Evolutionary conservation across 176 grass and related monocot genomes (phyloP).

Genomic region (Zoysia japonica): DNA sequence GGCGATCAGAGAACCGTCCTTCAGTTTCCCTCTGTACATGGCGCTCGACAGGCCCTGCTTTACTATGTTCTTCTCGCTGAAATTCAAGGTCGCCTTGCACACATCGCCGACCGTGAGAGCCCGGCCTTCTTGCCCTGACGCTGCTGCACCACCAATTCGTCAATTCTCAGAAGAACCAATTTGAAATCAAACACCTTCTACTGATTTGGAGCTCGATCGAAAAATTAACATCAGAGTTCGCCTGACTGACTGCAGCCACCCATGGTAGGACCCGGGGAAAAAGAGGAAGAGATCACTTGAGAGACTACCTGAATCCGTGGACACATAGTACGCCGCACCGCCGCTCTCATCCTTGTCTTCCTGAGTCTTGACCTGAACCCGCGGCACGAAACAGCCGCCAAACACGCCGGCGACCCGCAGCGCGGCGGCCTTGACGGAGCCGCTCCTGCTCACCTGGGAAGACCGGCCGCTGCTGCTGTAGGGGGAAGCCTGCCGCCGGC

Average conservation of each 20-base stretch:
- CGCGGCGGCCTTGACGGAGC: constrained; percentile 35
- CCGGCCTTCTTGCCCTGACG: constrained; percentile 24
- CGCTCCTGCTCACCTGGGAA: constrained; percentile 37
- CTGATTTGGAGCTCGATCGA: not conserved
- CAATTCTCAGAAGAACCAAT: not conserved
- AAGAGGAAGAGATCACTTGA: not conserved
- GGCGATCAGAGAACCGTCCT: constrained; percentile 32
- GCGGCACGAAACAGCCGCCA: constrained; percentile 44
- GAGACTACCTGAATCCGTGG: constrained; percentile 29
- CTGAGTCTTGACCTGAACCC: not conserved
- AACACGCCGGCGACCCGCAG: constrained; percentile 40
- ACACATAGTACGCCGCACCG: constrained; percentile 19
- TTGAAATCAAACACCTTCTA: not conserved
- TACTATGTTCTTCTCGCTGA: constrained; percentile 42
- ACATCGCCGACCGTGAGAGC: constrained; percentile 27
- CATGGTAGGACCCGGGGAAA: not conserved
- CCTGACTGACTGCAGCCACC: not conserved
- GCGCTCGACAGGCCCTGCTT: constrained; percentile 29
- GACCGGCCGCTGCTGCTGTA: constrained; percentile 29
- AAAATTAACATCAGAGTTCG: not conserved
- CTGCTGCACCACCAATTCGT: constrained; percentile 25
- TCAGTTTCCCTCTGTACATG: constrained; percentile 47
- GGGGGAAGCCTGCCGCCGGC: constrained; percentile 36
- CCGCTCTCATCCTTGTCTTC: constrained; percentile 32
- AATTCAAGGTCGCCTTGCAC: constrained; percentile 43